Base-by-base conservation (phyloP, 164 flowering plant species). In the Dillenia suffruticosa region DNA sequence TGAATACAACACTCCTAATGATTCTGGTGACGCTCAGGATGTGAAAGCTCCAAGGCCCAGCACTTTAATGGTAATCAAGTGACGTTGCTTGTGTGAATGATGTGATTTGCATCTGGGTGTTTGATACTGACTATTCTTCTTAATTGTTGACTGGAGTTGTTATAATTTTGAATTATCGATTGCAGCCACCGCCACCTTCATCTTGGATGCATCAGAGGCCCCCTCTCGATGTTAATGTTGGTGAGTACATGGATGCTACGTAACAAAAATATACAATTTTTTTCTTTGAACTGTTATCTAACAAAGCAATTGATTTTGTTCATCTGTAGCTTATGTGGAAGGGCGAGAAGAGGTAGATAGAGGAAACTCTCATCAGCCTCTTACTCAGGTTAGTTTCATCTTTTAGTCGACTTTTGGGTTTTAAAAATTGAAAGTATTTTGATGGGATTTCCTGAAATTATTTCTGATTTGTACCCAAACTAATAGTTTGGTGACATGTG, bases 221-320 rank as follows among this genome's bases (percentile, higher is more conserved):
- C 26, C 82, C 89, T 57, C 86, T 84, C 51, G 98, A 94, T 79
- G 98, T 94, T 60, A 94, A 94, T 79, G 88, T 91, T 63, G 97
- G 99, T 93, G 63, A 80, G 97, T 76, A 55, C 15, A 51, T 52
- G 49, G 5, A 46, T 13, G 44, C 45, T 8, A 60, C 58, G 22
- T n/a, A 22, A 32, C 51, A 44, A 24, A 5, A 32, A 32, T 32
- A 6, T 5, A 32, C 40, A 32, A 49, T 15, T 40, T 19, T 24
- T 24, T 56, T 58, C 54, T 47, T 56, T 19, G 47, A 19, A 19
- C n/a, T 16, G 56, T 14, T 26, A 8, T 51, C 22, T 48, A 54
- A 8, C 58, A 32, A 57, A 54, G 10, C 58, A 32, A 57, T 65
- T 44, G 45, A 9, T 65, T 24, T 49, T 17, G 51, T 46, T 44